phyloP scores from a whole-genome alignment of 306 rosid genomes.

The Inga leiocalycina region DNA sequence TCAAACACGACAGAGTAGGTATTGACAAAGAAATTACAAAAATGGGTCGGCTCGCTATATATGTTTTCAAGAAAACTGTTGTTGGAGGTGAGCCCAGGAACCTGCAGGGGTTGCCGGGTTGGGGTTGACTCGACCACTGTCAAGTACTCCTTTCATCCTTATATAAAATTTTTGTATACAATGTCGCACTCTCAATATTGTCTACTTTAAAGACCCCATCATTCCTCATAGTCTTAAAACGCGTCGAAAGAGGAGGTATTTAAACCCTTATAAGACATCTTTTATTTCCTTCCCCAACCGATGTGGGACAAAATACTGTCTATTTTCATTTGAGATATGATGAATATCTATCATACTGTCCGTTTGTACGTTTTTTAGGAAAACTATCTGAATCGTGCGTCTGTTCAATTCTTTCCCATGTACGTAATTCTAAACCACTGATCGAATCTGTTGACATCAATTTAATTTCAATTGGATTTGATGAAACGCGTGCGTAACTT shows the following conservation, averaged over 20 bases:
- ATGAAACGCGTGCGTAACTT: too few species aligned
- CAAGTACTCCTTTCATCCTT: slow-evolving; percentile 23
- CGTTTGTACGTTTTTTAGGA: too few species aligned
- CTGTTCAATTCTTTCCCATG: too few species aligned
- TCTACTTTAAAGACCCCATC: accelerated
- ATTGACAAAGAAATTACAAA: slow-evolving; percentile 15
- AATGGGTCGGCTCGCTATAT: background rate
- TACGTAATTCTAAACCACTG: too few species aligned
- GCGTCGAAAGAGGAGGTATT: accelerated
- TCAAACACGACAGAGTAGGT: slow-evolving; percentile 24
- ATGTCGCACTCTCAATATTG: accelerated
- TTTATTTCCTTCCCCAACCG: accelerated
- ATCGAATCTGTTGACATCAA: too few species aligned
- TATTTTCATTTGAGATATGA: too few species aligned
- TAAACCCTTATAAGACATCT: accelerated
- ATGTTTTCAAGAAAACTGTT: background rate
- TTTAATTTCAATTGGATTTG: too few species aligned
- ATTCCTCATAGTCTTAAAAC: too few species aligned
- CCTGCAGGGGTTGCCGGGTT: background rate
- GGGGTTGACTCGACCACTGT: slow-evolving; percentile 15
- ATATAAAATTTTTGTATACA: too few species aligned
- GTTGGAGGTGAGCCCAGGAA: background rate
- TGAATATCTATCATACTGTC: too few species aligned
- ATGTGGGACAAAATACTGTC: too few species aligned
- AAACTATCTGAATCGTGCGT: too few species aligned